Evolutionary conservation across 2,329 filamentous ascomycete genomes (phyloP).

Genomic region (Stagonosporopsis rhizophila): DNA sequence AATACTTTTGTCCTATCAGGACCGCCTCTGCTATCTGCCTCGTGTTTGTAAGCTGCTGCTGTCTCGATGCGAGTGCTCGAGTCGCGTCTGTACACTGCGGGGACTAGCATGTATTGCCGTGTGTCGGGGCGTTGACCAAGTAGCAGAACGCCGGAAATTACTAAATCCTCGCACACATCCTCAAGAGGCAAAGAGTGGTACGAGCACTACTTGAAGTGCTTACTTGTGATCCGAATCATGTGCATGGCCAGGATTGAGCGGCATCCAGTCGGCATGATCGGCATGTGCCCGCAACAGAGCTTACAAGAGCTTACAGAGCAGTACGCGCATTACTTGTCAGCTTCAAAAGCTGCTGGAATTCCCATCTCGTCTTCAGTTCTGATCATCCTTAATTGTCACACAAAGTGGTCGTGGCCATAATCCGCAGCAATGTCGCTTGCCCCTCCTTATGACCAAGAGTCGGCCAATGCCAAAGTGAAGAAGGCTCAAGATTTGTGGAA

Average conservation of each 20-base stretch:
- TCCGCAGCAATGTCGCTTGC: constrained; percentile 51
- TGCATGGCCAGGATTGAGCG: neutral
- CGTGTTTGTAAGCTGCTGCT: constrained; percentile 12
- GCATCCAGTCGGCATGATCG: constrained; percentile 3
- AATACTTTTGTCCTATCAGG: constrained; percentile 19
- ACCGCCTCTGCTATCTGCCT: neutral
- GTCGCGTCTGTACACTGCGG: constrained; percentile 1
- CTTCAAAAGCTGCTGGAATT: neutral
- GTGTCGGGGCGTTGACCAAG: neutral
- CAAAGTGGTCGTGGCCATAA: neutral
- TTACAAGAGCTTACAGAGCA: neutral
- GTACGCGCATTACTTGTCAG: neutral
- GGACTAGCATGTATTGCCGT: neutral
- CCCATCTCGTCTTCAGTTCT: neutral
- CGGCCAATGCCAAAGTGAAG: constrained; percentile 79
- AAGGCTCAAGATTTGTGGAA: constrained; percentile 86
- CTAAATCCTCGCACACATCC: neutral
- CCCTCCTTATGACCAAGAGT: constrained; percentile 79
- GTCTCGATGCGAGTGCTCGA: constrained; percentile 6
- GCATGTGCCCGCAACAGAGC: constrained; percentile 1
- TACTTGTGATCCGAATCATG: neutral
- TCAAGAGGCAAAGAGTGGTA: neutral
- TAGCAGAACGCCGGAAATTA: neutral
- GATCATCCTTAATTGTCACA: neutral
- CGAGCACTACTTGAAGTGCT: neutral